These are phyloP conservation scores for Vitellaria paradoxa DNA, from an alignment of 179 eudicot species.

Conservation along the genomic window DNA sequence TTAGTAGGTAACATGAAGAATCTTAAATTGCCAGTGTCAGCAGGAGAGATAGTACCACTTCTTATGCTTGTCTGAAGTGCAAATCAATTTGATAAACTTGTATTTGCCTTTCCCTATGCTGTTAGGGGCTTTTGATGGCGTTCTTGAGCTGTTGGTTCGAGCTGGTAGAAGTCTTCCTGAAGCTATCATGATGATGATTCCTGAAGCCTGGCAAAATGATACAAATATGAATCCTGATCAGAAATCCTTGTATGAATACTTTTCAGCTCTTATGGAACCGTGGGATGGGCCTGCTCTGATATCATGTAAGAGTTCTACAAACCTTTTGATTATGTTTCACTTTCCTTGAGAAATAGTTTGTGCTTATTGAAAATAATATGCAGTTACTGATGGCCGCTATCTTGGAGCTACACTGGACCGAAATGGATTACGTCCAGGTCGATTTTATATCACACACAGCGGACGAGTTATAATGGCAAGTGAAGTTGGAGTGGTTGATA, in stretches of 20 bases:
- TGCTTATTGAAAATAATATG: constrained; percentile 35
- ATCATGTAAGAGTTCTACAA: constrained; percentile 55
- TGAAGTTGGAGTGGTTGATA: constrained; percentile 97
- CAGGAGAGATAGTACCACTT: background rate
- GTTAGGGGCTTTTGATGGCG: constrained; percentile 94
- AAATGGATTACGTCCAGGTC: constrained; percentile 97
- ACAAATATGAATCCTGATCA: constrained; percentile 90
- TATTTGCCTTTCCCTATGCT: background rate
- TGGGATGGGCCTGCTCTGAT: constrained; percentile 99
- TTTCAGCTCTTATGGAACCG: constrained; percentile 94
- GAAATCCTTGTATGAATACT: constrained; percentile 84
- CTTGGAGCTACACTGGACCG: constrained; percentile 99
- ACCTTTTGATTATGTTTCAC: background rate
- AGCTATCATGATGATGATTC: constrained; percentile 99
- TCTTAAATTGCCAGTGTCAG: background rate
- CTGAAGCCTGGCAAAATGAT: constrained; percentile 99
- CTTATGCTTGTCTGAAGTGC: background rate
- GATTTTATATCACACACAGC: constrained; percentile 89
- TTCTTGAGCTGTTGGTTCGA: constrained; percentile 90
- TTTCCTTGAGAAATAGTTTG: constrained; percentile 6
- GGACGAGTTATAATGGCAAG: constrained; percentile 99
- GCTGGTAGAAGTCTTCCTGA: constrained; percentile 99
- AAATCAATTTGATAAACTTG: background rate
- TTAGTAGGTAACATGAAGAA: background rate
- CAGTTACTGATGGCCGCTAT: constrained; percentile 99